phyloP scores from a whole-genome alignment of 352 stramenopile species.

The Phytopythium boreale region DNA sequence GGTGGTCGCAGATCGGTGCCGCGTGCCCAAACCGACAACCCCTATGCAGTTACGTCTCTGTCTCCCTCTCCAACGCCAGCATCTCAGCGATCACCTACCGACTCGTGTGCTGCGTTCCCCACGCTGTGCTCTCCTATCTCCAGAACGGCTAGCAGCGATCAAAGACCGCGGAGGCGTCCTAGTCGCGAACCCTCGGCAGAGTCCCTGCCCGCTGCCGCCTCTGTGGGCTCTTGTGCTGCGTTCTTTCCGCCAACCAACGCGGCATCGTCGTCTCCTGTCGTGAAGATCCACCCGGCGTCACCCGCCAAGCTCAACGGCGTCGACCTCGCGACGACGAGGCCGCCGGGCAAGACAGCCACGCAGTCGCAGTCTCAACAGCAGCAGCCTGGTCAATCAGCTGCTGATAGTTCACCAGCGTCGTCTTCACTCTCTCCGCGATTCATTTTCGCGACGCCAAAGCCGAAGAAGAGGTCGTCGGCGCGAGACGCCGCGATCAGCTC shows the following conservation, averaged over 20 bases:
- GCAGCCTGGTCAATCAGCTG: no score
- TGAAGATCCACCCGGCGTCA: slow-evolving; percentile 17
- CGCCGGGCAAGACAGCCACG: slow-evolving; percentile 19
- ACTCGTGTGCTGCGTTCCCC: background rate
- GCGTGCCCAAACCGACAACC: no score
- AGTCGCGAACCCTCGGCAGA: background rate
- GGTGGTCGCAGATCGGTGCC: background rate
- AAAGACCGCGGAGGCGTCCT: background rate
- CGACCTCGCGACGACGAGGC: slow-evolving; percentile 32
- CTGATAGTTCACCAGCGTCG: slow-evolving; percentile 2
- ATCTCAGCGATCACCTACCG: background rate
- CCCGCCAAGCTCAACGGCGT: slow-evolving; percentile 23
- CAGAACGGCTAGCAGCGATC: background rate
- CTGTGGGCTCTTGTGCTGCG: background rate
- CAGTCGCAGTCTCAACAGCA: slow-evolving; percentile 3
- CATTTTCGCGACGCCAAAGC: slow-evolving; percentile 48
- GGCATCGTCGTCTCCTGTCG: slow-evolving; percentile 5
- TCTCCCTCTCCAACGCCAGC: background rate
- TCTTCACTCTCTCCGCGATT: slow-evolving; percentile 27
- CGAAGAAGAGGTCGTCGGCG: slow-evolving; percentile 13
- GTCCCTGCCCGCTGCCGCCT: background rate
- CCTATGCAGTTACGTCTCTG: background rate
- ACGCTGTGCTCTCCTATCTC: background rate
- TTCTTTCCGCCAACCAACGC: background rate
- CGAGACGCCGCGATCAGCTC: slow-evolving; percentile 18